phyloP scores from a whole-genome alignment of 2,329 filamentous ascomycete species.

The Nectriaceae sp. region DNA sequence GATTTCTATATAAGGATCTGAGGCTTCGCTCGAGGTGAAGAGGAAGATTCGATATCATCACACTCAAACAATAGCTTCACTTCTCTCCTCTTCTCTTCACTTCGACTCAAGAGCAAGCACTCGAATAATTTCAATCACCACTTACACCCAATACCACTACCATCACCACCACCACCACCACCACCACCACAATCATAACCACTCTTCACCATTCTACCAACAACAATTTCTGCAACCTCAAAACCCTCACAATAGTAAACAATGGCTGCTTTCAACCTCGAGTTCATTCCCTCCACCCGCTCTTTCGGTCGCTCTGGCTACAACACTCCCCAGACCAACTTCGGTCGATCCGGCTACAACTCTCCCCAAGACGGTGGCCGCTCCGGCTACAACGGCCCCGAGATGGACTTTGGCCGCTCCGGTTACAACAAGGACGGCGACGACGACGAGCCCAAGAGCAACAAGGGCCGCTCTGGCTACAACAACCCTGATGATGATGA shows the following conservation, averaged over 20 bases:
- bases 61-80: neutral
- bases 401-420: slow-evolving; percentile 37
- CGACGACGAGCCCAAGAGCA: slow-evolving; percentile 20
- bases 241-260: slow-evolving; percentile 6
- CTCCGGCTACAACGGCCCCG: slow-evolving; percentile 46
- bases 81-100: no score
- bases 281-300: slow-evolving; percentile 24
- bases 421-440: slow-evolving; percentile 40
- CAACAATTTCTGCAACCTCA: slow-evolving; percentile 2
- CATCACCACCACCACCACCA: slow-evolving; percentile 1
- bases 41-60: neutral
- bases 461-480: slow-evolving; percentile 44
- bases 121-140: no score
- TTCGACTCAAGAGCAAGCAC: no score
- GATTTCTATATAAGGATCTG: neutral
- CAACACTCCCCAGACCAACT: slow-evolving; percentile 37
- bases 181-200: slow-evolving; percentile 1
- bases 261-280: slow-evolving; percentile 34
- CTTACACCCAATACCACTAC: slow-evolving; percentile 10
- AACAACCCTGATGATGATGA: slow-evolving; percentile 38
- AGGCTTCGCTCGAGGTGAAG: neutral
- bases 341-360: slow-evolving; percentile 48
- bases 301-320: slow-evolving; percentile 26
- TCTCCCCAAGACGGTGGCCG: slow-evolving; percentile 39
- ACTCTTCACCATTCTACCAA: neutral